Percentiles rank a stretch among this genome's conserved stretches.
These are phyloP conservation scores for Remersonia thermophila DNA, from an alignment of 2,329 filamentous ascomycete species.

Conservation along the genomic window DNA sequence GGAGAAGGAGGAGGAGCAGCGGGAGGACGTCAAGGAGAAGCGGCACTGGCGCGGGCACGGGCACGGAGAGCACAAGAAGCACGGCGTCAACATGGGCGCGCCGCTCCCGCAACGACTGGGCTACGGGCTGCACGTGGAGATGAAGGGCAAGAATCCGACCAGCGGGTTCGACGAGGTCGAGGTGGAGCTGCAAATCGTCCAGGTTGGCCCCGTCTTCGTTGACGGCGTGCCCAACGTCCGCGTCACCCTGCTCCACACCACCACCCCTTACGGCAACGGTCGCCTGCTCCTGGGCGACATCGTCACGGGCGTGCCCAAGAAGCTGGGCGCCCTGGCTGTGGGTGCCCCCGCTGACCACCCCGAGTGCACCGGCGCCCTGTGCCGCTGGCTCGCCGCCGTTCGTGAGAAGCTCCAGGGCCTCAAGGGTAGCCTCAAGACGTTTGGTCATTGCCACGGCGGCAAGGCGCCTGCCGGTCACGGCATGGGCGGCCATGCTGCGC, in stretches of 20 bases:
- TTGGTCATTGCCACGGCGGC: slow-evolving; percentile 28
- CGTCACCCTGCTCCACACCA: slow-evolving; percentile 47
- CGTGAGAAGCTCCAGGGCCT: slow-evolving; percentile 27
- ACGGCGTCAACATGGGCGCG: slow-evolving; percentile 11
- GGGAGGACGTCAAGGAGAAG: slow-evolving; percentile 17
- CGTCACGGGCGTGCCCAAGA: slow-evolving; percentile 20
- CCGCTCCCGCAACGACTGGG: slow-evolving; percentile 30
- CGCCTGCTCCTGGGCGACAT: slow-evolving; percentile 43
- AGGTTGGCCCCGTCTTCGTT: slow-evolving; percentile 45
- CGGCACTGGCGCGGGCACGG: slow-evolving; percentile 17
- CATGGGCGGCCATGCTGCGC: too few relatives aligned
- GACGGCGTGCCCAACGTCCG: slow-evolving; percentile 42
- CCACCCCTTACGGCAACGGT: slow-evolving; percentile 26
- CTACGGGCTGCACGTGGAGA: slow-evolving; percentile 34
- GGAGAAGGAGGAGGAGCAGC: slow-evolving; percentile 15
- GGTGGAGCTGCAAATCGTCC: slow-evolving; percentile 46
- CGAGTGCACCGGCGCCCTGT: slow-evolving; percentile 35
- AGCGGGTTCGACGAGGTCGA: slow-evolving; percentile 39
- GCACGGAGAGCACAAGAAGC: slow-evolving; percentile 3
- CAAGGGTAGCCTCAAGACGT: slow-evolving; percentile 17
- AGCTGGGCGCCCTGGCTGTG: neutral
- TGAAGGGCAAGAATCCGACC: slow-evolving; percentile 35
- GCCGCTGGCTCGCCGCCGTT: slow-evolving; percentile 42
- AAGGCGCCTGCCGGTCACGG: neutral
- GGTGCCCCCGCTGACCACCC: too few relatives aligned